Conservation (phyloP, 2,329 filamentous ascomycete genomes). For the Polytolypa hystricis region DNA sequence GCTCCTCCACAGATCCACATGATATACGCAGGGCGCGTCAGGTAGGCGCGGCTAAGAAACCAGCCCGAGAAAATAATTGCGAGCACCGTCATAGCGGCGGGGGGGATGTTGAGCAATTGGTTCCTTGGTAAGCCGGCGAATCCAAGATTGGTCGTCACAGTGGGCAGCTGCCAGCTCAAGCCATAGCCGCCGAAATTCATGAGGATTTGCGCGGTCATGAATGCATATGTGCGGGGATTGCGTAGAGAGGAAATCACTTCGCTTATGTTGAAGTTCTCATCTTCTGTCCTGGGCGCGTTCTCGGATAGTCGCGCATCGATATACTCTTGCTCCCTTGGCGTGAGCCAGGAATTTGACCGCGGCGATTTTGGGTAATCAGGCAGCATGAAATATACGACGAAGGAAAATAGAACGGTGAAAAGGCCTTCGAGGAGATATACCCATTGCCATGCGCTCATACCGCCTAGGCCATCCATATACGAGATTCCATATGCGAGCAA, state of each 20-base stretch:
- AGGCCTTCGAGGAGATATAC: slow-evolving; percentile 38
- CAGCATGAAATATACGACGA: slow-evolving; percentile 28
- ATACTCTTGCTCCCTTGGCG: slow-evolving; percentile 30
- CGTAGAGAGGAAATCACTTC: slow-evolving; percentile 28
- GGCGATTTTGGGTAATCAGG: slow-evolving; percentile 37
- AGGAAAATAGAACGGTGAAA: slow-evolving; percentile 30
- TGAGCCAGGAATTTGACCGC: slow-evolving; percentile 28
- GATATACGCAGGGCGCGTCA: slow-evolving; percentile 31
- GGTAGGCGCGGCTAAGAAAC: slow-evolving; percentile 29
- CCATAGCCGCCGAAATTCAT: slow-evolving; percentile 34
- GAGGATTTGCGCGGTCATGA: slow-evolving; percentile 28
- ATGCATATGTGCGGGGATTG: slow-evolving; percentile 26
- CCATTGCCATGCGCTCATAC: slow-evolving; percentile 17
- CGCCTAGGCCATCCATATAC: slow-evolving; percentile 15
- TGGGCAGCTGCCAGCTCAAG: slow-evolving; percentile 33
- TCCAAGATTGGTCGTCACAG: slow-evolving; percentile 32
- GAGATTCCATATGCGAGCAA: slow-evolving; percentile 18
- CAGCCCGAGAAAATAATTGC: slow-evolving; percentile 31
- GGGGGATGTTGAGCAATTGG: slow-evolving; percentile 37
- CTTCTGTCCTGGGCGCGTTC: slow-evolving; percentile 28
- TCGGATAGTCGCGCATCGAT: slow-evolving; percentile 29
- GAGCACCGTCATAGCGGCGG: slow-evolving; percentile 31
- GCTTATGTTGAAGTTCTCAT: slow-evolving; percentile 24
- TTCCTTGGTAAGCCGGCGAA: slow-evolving; percentile 34
- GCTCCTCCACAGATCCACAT: slow-evolving; percentile 30